Percentiles rank a stretch among this genome's conserved stretches.
Conservation (phyloP, 2,329 filamentous ascomycete species). For the Biscogniauxia sp. region DNA sequence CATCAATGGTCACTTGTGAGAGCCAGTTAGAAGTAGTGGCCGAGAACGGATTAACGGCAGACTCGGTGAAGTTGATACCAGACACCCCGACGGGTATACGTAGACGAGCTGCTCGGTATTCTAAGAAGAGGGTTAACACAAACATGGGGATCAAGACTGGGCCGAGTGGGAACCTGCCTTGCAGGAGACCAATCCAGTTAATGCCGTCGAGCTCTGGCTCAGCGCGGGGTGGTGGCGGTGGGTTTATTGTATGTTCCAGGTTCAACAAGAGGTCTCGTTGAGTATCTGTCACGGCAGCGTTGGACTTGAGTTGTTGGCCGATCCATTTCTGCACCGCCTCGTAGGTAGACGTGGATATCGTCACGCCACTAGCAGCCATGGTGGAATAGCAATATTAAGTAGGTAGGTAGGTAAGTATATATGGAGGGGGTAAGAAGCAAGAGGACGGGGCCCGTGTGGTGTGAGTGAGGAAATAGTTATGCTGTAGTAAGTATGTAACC, state of each 20-base stretch:
- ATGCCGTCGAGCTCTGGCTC: conserved; percentile 27
- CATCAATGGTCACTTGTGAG: conserved; percentile 25
- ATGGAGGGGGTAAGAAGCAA: no score
- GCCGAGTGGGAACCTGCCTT: conserved; percentile 28
- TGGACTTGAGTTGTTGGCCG: conserved; percentile 35
- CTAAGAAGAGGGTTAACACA: conserved; percentile 28
- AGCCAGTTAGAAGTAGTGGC: conserved; percentile 21
- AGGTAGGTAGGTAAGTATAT: no score
- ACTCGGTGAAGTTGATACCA: conserved; percentile 21
- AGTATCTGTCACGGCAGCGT: conserved; percentile 36
- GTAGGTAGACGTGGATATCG: conserved; percentile 19
- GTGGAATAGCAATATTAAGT: not conserved
- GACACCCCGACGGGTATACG: not conserved
- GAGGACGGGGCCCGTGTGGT: no score
- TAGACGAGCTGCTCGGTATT: conserved; percentile 30
- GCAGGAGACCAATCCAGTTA: conserved; percentile 41
- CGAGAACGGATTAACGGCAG: conserved; percentile 4
- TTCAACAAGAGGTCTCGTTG: conserved; percentile 41
- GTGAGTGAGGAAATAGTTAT: no score
- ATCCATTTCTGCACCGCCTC: conserved; percentile 26
- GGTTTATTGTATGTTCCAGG: conserved; percentile 32
- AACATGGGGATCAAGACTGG: conserved; percentile 13
- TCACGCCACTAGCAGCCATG: conserved; percentile 4
- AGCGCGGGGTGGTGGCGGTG: conserved; percentile 3
- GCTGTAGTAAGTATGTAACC: no score